Evolutionary conservation across 129 eudicot species (phyloP).

Genomic region (Heracleum sosnowskyi): DNA sequence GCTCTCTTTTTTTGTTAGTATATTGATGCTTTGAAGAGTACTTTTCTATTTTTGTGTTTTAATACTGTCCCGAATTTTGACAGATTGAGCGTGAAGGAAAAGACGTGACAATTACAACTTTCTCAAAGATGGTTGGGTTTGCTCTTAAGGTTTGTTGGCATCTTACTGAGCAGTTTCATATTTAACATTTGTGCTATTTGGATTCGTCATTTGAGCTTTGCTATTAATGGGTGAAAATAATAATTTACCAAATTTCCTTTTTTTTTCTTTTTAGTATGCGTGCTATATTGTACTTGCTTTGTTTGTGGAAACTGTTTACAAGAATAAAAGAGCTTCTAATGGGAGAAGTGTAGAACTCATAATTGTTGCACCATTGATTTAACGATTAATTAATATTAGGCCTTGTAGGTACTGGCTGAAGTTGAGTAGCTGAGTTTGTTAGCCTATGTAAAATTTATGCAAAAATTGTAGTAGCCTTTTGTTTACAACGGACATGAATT

Average conservation of each 20-base stretch:
- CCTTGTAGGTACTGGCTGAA: neutral
- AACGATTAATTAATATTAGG: neutral
- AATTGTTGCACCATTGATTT: neutral
- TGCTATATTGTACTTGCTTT: neutral
- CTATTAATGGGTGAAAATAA: neutral
- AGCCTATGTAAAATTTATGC: neutral
- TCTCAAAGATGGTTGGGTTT: slow-evolving; percentile 95
- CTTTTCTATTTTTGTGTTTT: neutral
- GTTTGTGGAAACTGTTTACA: neutral
- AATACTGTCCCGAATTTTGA: neutral
- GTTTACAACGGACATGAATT: neutral
- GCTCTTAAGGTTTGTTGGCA: slow-evolving; percentile 67
- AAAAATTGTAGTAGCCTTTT: neutral
- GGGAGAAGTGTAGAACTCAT: neutral
- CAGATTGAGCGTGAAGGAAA: slow-evolving; percentile 91
- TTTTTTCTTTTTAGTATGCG: neutral
- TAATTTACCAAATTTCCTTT: neutral
- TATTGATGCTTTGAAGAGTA: no score
- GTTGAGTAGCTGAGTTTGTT: neutral
- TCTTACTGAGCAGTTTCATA: neutral
- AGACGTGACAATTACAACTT: slow-evolving; percentile 82
- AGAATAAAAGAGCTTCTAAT: neutral
- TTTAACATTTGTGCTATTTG: neutral
- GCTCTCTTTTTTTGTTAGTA: neutral
- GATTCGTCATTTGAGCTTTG: neutral